Evolutionary conservation across 192 early-diverging fungal genomes (phyloP).

Genomic region (Coemansia sp.): DNA sequence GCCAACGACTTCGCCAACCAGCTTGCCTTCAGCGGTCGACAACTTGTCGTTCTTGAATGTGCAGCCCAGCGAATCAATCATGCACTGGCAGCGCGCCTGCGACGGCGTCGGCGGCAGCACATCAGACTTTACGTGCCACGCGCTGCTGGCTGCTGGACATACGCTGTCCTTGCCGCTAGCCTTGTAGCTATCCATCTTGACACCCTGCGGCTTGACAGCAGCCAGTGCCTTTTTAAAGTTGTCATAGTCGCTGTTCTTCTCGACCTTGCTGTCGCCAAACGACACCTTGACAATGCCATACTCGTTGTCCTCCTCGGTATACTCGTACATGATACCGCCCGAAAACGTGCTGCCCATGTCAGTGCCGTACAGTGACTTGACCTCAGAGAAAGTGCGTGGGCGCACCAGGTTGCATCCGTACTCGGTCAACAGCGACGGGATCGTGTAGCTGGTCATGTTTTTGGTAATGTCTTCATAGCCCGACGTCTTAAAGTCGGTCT

Average conservation of each 20-base stretch:
- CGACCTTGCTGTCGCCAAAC: slow-evolving; percentile 42
- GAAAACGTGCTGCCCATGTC: slow-evolving; percentile 68
- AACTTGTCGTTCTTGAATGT: slow-evolving; percentile 29
- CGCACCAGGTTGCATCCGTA: slow-evolving; percentile 70
- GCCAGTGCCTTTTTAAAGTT: slow-evolving; percentile 57
- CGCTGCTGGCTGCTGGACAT: slow-evolving; percentile 56
- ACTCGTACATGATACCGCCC: slow-evolving; percentile 74
- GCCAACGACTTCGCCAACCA: slow-evolving; percentile 33
- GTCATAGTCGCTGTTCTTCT: slow-evolving; percentile 58
- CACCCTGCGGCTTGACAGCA: slow-evolving; percentile 55
- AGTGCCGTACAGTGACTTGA: slow-evolving; percentile 63
- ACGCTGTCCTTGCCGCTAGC: slow-evolving; percentile 35
- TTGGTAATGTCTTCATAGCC: slow-evolving; percentile 68
- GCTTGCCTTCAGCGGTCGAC: slow-evolving; percentile 23
- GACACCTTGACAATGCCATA: slow-evolving; percentile 69
- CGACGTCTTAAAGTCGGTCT: slow-evolving; percentile 59
- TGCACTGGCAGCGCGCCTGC: slow-evolving; percentile 61
- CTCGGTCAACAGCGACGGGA: slow-evolving; percentile 72
- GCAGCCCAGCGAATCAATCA: slow-evolving; percentile 63
- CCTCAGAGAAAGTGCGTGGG: slow-evolving; percentile 68
- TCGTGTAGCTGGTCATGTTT: slow-evolving; percentile 61
- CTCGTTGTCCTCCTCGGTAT: slow-evolving; percentile 69
- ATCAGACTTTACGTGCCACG: slow-evolving; percentile 58
- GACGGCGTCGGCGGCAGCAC: slow-evolving; percentile 66
- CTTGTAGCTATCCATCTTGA: slow-evolving; percentile 59